A percentile compares a stretch with the other conserved stretches of the same genome.
Conservation (phyloP, 441 rosid species). For the Francoa sonchifolia region DNA sequence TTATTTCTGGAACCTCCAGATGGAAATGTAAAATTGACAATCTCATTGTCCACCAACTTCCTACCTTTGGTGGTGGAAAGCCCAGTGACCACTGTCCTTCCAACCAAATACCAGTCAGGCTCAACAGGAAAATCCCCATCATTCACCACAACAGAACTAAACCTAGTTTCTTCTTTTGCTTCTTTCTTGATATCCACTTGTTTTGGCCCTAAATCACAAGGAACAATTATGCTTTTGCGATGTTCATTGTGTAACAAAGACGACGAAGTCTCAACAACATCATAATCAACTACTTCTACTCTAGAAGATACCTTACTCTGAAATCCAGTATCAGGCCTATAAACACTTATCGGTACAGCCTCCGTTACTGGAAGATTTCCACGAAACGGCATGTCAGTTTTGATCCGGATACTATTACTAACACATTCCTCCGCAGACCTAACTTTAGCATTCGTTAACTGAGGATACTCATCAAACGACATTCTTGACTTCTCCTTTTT, state of each 20-base stretch:
- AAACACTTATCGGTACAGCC: neutral
- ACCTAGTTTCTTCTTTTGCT: slow-evolving; percentile 11
- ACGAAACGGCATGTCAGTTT: no score
- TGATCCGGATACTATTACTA: no score
- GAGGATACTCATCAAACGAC: slow-evolving; percentile 4
- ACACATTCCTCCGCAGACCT: neutral
- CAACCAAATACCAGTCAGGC: slow-evolving; percentile 45
- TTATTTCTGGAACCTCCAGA: slow-evolving; percentile 7
- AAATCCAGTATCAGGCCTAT: no score
- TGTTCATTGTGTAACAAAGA: no score
- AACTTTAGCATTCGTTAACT: slow-evolving; percentile 2
- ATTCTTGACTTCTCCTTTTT: no score
- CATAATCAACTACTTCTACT: no score
- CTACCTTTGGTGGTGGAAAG: slow-evolving; percentile 51
- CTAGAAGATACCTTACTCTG: no score
- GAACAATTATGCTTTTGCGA: neutral
- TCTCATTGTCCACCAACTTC: slow-evolving; percentile 40
- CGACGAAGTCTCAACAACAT: no score
- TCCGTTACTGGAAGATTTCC: neutral
- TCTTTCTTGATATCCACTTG: slow-evolving; percentile 8
- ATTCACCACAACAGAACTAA: slow-evolving; percentile 21
- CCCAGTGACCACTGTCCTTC: slow-evolving; percentile 36
- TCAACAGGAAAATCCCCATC: slow-evolving; percentile 41
- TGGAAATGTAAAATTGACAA: slow-evolving; percentile 34
- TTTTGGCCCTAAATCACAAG: neutral